Base-by-base conservation (phyloP, 352 stramenopile genomes). In the Thalassiosira exigua region DNA sequence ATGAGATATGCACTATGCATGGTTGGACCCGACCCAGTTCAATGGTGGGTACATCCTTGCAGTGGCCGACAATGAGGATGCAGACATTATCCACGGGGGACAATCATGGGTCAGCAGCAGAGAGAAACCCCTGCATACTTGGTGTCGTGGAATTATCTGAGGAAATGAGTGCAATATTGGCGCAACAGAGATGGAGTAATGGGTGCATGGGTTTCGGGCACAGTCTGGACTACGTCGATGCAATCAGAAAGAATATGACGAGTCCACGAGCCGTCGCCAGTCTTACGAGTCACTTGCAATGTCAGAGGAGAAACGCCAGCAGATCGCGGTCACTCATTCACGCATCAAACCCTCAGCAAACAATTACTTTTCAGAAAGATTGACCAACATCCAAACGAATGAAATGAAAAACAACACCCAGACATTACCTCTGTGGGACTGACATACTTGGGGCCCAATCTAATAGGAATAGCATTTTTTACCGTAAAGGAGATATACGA, bases 251-350 rank as follows among this genome's bases (percentile, higher is more conserved):
- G 36, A 44, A 44, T 7, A 44, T 44, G 24, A 83, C 91, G 51
- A 90, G 82, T 58, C 84, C 86, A 11, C 52, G 69, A 7, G 66
- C 88, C 0, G 84, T 93, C 57, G 69, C 84, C 21, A 82, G 62
- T n/a, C 67, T 92, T 0, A 88, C 81, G 21, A 92, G 89, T 64
- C 85, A 94, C 76, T 67, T 94, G 24, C 65, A 92, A 42, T 92
- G 92, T 75, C 12, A 78, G 60, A 75, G 82, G 59, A 74, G 81
- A 57, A 73, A 71, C 57, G 42, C 68, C n/a, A n/a, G n/a, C n/a
- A n/a, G n/a, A n/a, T n/a, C n/a, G n/a, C n/a, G n/a, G n/a, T n/a
- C n/a, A n/a, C n/a, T n/a, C n/a, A n/a, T n/a, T n/a, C n/a, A n/a
- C n/a, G n/a, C n/a, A n/a, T n/a, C n/a, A n/a, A n/a, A n/a, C n/a